Base-by-base conservation (phyloP, 805 yeast genomes). In the Komagataella kurtzmanii region DNA sequence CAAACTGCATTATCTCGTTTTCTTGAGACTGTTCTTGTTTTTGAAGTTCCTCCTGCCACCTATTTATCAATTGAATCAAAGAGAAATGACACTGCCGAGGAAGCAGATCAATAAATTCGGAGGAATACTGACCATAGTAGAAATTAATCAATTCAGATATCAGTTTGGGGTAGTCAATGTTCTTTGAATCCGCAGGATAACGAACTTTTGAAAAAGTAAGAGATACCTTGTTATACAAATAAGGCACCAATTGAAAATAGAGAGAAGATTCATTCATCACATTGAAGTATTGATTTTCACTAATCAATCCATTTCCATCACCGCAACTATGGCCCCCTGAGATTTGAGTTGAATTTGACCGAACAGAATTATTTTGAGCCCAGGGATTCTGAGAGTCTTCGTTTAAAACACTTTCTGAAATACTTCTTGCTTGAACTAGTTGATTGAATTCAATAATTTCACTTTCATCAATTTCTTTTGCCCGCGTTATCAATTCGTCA, bases 11-110 rank as follows among this genome's bases (percentile, higher is more conserved):
- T 53, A 74, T 71, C 50, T 71, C 69, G 24, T 62, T 68, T 24
- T 71, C 72, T 47, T 71, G 54, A 23, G 59, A 53, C n/a, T 67
- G 65, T 52, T 75, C 74, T 54, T 68, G 69, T 7, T 69, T 57
- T 7, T 55, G 52, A 48, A 65, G 64, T 19, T 60, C 61, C 14
- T 61, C 61, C 49, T 73, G 73, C 66, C 79, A 74, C 46, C 69
- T 67, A 14, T 66, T 63, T 24, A 72, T 65, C 17, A 66, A 49
- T n/a, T 53, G 52, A 6, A 56, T 52, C 48, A 67, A 51, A 3
- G 68, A 59, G 10, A 53, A 50, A 49, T 65, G 63, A 47, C 68
- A 65, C 54, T 65, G 69, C 30, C 52, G 56, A 7, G 72, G 71
- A 14, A 68, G 55, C 48, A 58, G 57, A 24, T 61, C 66, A 1